A percentile compares a stretch with the other conserved stretches of the same genome.
phyloP scores from a whole-genome alignment of 2,329 filamentous ascomycete genomes.

The Tolypocladium inflatum region DNA sequence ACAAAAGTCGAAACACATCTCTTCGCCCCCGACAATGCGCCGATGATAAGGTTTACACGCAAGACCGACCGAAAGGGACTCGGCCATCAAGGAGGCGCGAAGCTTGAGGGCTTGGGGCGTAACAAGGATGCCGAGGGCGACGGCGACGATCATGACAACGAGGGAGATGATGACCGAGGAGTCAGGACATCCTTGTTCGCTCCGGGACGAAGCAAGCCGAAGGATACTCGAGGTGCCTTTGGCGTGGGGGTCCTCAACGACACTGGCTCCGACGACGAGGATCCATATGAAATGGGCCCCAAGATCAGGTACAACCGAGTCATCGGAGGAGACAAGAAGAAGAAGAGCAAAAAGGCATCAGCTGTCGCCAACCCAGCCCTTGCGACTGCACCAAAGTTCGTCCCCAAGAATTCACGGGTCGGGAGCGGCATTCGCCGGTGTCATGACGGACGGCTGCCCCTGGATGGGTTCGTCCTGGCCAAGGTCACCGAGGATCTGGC shows the following conservation, averaged over 20 bases:
- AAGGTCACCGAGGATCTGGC: conserved; percentile 32
- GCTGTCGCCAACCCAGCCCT: conserved; percentile 54
- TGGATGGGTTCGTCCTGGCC: conserved; percentile 72
- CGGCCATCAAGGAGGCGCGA: conserved; percentile 53
- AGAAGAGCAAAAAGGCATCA: conserved; percentile 48
- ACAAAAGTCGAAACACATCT: conserved; percentile 47
- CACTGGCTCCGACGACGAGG: conserved; percentile 88
- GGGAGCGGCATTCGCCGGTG: conserved; percentile 46
- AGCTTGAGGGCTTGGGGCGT: conserved; percentile 30
- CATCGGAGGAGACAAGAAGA: conserved; percentile 75
- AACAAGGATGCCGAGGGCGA: conserved; percentile 22
- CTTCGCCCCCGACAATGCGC: conserved; percentile 77
- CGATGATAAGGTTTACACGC: conserved; percentile 54
- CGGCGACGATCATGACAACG: conserved; percentile 31
- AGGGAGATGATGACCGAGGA: conserved; percentile 9
- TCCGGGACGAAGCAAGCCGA: conserved; percentile 38
- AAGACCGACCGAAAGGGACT: conserved; percentile 65
- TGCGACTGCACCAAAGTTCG: conserved; percentile 62
- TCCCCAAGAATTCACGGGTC: conserved; percentile 44
- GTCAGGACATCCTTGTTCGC: conserved; percentile 9
- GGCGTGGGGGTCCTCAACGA: conserved; percentile 88
- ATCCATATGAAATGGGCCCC: conserved; percentile 86
- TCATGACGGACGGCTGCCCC: conserved; percentile 70
- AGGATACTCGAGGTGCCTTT: conserved; percentile 54
- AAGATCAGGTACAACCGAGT: conserved; percentile 78